These are phyloP conservation scores for Candida chilensis DNA, from an alignment of 805 yeast species.

Conservation along the genomic window DNA sequence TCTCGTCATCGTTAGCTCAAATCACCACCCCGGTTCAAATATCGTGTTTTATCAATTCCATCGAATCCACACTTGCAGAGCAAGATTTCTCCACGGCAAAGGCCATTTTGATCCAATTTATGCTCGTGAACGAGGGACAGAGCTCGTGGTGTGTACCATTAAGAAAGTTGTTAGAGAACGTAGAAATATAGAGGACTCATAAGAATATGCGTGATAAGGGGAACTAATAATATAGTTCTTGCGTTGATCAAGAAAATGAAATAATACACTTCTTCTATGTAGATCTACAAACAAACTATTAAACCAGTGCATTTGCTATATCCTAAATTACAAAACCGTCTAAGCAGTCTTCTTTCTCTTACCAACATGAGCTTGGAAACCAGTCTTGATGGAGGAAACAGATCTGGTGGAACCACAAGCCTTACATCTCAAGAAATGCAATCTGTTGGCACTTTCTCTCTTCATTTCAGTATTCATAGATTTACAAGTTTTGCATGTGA, in stretches of 20 bases:
- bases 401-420: conserved; percentile 97
- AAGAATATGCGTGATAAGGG: no score
- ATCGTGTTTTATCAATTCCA: no score
- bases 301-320: no score
- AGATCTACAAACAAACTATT: no score
- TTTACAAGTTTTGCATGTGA: conserved; percentile 98
- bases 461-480: conserved; percentile 92
- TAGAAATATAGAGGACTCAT: no score
- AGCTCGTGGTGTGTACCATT: conserved; percentile 63
- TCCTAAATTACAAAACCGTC: no score
- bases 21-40: conserved; percentile 9
- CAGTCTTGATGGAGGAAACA: conserved; percentile 94
- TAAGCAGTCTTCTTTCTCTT: conserved; percentile 60
- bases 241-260: no score
- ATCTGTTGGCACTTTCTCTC: conserved; percentile 93
- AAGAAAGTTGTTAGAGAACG: conserved; percentile 40
- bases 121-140: conserved; percentile 48
- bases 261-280: no score
- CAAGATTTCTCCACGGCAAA: conserved; percentile 15
- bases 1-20: conserved; percentile 11
- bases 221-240: no score
- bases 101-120: conserved; percentile 33
- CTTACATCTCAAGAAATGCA: conserved; percentile 95
- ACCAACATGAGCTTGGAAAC: conserved; percentile 98
- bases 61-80: no score